These are phyloP conservation scores for Gillenia trifoliata DNA, from an alignment of 306 rosid species.

Conservation along the genomic window DNA sequence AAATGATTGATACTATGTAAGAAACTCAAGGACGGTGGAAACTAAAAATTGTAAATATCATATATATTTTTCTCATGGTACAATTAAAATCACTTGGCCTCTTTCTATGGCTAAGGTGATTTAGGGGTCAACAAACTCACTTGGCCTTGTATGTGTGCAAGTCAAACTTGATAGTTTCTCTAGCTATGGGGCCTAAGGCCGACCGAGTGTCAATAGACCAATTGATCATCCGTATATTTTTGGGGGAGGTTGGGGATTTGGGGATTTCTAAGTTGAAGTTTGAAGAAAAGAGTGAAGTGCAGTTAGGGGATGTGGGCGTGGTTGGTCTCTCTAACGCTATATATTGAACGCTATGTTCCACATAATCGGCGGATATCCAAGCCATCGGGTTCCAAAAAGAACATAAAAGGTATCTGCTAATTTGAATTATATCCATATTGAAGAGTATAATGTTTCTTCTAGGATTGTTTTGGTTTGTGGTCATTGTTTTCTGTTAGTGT, in stretches of 20 bases:
- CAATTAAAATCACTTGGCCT: too few relatives aligned
- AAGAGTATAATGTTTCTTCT: conserved; percentile 13
- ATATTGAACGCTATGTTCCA: conserved; percentile 89
- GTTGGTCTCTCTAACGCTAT: conserved; percentile 89
- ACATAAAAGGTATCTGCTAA: conserved; percentile 41
- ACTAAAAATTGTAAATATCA: too few relatives aligned
- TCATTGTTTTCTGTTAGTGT: conserved; percentile 8
- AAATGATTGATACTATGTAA: too few relatives aligned
- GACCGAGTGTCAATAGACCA: too few relatives aligned
- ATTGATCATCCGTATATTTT: too few relatives aligned
- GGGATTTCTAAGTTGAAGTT: conserved; percentile 54
- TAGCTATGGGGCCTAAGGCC: too few relatives aligned
- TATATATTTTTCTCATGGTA: too few relatives aligned
- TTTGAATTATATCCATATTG: conserved; percentile 6
- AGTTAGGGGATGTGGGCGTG: conserved; percentile 48
- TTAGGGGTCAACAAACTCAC: too few relatives aligned
- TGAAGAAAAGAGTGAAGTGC: conserved; percentile 52
- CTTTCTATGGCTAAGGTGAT: too few relatives aligned
- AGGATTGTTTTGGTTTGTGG: not conserved
- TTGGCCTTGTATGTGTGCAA: too few relatives aligned
- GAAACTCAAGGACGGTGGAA: too few relatives aligned
- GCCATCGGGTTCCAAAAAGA: conserved; percentile 34
- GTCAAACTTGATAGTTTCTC: too few relatives aligned
- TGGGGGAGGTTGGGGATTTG: conserved; percentile 42
- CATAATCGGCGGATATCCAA: conserved; percentile 30